phyloP scores from a whole-genome alignment of 1,284 basidiomycete genomes.

The Phenoliferia sp. region DNA sequence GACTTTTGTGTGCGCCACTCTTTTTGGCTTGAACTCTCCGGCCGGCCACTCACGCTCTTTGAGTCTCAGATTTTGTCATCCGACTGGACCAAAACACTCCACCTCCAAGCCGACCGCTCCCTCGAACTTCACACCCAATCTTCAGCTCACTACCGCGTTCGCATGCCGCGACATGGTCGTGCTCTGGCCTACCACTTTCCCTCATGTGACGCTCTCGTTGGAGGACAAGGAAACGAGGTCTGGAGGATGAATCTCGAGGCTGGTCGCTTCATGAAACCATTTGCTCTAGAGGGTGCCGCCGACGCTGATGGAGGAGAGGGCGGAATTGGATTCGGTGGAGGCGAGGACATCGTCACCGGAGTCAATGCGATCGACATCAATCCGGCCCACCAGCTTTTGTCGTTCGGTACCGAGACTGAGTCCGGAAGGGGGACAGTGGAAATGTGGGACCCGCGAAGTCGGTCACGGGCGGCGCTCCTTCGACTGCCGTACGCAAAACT shows the following conservation, averaged over 20 bases:
- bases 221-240: conserved; percentile 74
- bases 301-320: conserved; percentile 30
- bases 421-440: conserved; percentile 64
- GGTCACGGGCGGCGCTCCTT: conserved; percentile 70
- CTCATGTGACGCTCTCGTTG: conserved; percentile 71
- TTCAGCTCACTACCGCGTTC: conserved; percentile 83
- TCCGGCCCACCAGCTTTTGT: conserved; percentile 82
- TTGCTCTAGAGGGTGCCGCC: conserved; percentile 53
- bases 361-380: conserved; percentile 93
- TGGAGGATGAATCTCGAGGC: conserved; percentile 94
- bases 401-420: conserved; percentile 74
- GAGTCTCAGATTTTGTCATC: conserved; percentile 75
- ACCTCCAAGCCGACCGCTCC: conserved; percentile 92
- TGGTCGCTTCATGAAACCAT: conserved; percentile 82
- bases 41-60: conserved; percentile 11
- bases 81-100: conserved; percentile 99
- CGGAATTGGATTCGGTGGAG: conserved; percentile 30
- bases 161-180: conserved; percentile 91
- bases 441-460: conserved; percentile 91
- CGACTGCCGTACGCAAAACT: conserved; percentile 63
- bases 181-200: conserved; percentile 84
- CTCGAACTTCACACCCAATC: conserved; percentile 92
- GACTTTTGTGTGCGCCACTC: conserved; percentile 73
- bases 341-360: conserved; percentile 56
- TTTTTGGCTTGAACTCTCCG: background rate